These are phyloP conservation scores for Cubamyces sp. DNA, from an alignment of 768 basidiomycete genomes.

Conservation along the genomic window DNA sequence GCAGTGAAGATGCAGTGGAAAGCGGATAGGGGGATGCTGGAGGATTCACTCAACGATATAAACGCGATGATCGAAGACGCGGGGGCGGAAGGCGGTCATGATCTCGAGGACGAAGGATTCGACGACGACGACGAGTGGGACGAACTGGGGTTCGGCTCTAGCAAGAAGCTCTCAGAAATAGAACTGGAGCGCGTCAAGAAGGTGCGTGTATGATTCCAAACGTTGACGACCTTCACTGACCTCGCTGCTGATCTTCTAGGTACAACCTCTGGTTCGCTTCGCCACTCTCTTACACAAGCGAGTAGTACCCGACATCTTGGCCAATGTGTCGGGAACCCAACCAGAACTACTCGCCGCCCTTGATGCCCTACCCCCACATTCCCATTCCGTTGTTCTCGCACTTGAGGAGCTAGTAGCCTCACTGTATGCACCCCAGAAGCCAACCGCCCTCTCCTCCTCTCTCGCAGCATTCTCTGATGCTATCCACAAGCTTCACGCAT, in stretches of 20 bases:
- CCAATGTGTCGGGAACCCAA: slow-evolving; percentile 12
- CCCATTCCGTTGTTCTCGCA: slow-evolving; percentile 53
- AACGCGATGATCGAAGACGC: slow-evolving; percentile 53
- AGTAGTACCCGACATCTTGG: slow-evolving; percentile 54
- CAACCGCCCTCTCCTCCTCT: slow-evolving; percentile 43
- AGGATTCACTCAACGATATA: slow-evolving; percentile 65
- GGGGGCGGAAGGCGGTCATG: slow-evolving; percentile 32
- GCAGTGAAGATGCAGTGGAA: slow-evolving; percentile 60
- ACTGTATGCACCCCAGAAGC: slow-evolving; percentile 66
- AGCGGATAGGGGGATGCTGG: slow-evolving; percentile 57
- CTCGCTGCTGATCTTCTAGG: slow-evolving; percentile 42
- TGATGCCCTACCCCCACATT: slow-evolving; percentile 55
- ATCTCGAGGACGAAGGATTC: slow-evolving; percentile 34
- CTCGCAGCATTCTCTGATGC: slow-evolving; percentile 43
- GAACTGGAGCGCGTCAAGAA: slow-evolving; percentile 65
- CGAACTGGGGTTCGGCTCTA: slow-evolving; percentile 58
- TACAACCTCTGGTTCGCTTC: slow-evolving; percentile 62
- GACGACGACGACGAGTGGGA: slow-evolving; percentile 46
- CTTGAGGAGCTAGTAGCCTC: slow-evolving; percentile 72
- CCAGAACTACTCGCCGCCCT: slow-evolving; percentile 37
- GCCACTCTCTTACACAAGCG: slow-evolving; percentile 66
- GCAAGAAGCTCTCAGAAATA: slow-evolving; percentile 45
- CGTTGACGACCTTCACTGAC: background rate
- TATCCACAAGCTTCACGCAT: slow-evolving; percentile 42
- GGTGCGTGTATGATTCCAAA: slow-evolving; percentile 41